phyloP scores from a whole-genome alignment of 768 basidiomycete species.

The Panaeolus cyanescens region DNA sequence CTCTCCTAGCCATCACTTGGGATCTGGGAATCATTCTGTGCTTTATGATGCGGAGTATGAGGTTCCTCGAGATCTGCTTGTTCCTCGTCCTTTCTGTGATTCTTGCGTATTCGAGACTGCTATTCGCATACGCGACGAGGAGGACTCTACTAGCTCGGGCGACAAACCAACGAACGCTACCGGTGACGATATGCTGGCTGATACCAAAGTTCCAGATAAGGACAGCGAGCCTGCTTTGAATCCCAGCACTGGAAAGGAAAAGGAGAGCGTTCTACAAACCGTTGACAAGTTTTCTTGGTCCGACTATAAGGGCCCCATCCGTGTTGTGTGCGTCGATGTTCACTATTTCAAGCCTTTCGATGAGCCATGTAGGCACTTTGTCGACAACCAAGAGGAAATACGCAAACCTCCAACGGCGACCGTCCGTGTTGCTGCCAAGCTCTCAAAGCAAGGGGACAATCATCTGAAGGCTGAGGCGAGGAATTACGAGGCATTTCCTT shows the following conservation, averaged over 20 bases:
- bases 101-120: slow-evolving; percentile 37
- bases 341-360: slow-evolving; percentile 31
- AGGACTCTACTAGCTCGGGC: slow-evolving; percentile 22
- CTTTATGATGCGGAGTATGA: slow-evolving; percentile 55
- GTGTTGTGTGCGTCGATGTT: slow-evolving; percentile 25
- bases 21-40: slow-evolving; percentile 53
- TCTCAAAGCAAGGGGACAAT: slow-evolving; percentile 36
- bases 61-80: slow-evolving; percentile 44
- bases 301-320: slow-evolving; percentile 25
- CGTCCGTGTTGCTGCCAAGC: slow-evolving; percentile 46
- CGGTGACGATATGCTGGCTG: background rate
- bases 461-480: slow-evolving; percentile 43
- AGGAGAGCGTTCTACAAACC: slow-evolving; percentile 7
- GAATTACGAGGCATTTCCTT: slow-evolving; percentile 47
- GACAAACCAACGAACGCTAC: background rate
- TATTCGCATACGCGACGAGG: slow-evolving; percentile 19
- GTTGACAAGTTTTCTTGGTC: background rate
- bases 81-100: slow-evolving; percentile 34
- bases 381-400: slow-evolving; percentile 5
- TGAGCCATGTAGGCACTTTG: slow-evolving; percentile 32
- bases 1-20: slow-evolving; percentile 34
- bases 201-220: slow-evolving; percentile 2
- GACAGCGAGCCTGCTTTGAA: background rate
- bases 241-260: background rate
- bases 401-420: slow-evolving; percentile 35